phyloP scores from a whole-genome alignment of 257 asterid species.

The Orobanche coerulescens region DNA sequence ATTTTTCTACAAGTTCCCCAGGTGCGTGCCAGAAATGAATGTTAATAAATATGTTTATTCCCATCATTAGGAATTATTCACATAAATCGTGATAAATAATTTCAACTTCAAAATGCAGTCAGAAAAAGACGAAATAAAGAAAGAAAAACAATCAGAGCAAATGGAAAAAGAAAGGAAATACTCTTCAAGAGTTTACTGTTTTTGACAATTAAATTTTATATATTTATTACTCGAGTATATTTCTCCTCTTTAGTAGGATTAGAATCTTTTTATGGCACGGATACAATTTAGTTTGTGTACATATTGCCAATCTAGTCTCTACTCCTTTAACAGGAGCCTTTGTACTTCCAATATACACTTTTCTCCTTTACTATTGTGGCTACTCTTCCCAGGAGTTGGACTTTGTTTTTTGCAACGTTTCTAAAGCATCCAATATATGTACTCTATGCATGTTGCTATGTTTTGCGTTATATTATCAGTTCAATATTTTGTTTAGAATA shows the following conservation, averaged over 20 bases:
- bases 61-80: background rate
- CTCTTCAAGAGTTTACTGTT: too few relatives aligned
- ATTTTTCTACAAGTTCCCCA: background rate
- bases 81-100: too few relatives aligned
- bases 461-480: background rate
- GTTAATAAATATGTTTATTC: background rate
- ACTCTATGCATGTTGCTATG: background rate
- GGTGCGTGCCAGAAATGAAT: background rate
- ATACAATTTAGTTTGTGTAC: too few relatives aligned
- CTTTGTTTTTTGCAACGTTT: background rate
- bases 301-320: too few relatives aligned
- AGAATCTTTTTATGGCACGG: too few relatives aligned
- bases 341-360: too few relatives aligned
- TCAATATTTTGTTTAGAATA: background rate
- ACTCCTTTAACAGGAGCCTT: too few relatives aligned
- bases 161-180: background rate
- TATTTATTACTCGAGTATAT: too few relatives aligned
- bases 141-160: background rate
- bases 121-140: too few relatives aligned
- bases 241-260: too few relatives aligned
- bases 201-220: too few relatives aligned
- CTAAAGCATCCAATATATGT: background rate
- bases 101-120: background rate
- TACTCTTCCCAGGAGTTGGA: background rate
- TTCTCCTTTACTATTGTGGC: too few relatives aligned